Conservation (phyloP, 2,329 filamentous ascomycete genomes). For the Falciphora oryzae region DNA sequence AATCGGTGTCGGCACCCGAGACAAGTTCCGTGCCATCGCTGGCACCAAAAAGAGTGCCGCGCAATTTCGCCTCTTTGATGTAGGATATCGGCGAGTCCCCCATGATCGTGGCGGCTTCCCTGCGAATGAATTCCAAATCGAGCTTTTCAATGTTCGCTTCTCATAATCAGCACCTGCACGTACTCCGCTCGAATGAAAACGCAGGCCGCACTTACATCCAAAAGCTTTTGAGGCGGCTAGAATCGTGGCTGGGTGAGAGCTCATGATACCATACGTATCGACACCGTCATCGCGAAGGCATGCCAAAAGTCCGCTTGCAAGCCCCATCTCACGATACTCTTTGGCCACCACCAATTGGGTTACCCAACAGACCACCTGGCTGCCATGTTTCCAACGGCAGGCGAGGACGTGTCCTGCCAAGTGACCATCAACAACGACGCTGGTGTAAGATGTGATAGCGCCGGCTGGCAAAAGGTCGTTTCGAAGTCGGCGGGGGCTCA, state of each 20-base stretch:
- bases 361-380: conserved; percentile 31
- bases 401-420: conserved; percentile 30
- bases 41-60: conserved; percentile 27
- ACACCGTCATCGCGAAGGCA: conserved; percentile 23
- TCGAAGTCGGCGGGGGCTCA: conserved; percentile 23
- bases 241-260: conserved; percentile 32
- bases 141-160: conserved; percentile 19
- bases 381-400: conserved; percentile 27
- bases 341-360: conserved; percentile 33
- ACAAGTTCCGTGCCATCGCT: conserved; percentile 24
- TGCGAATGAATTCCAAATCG: conserved; percentile 21
- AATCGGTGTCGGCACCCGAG: conserved; percentile 27
- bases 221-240: conserved; percentile 26
- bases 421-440: conserved; percentile 15
- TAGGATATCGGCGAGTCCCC: conserved; percentile 30
- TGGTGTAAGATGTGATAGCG: conserved; percentile 21
- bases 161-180: conserved; percentile 3
- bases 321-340: conserved; percentile 28
- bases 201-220: conserved; percentile 18
- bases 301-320: conserved; percentile 28
- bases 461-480: conserved; percentile 25
- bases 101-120: conserved; percentile 27
- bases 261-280: conserved; percentile 33
- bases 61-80: conserved; percentile 28
- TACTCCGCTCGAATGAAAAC: not conserved